These are phyloP conservation scores for Melastoma candidum DNA, from an alignment of 441 rosid species.

Conservation along the genomic window DNA sequence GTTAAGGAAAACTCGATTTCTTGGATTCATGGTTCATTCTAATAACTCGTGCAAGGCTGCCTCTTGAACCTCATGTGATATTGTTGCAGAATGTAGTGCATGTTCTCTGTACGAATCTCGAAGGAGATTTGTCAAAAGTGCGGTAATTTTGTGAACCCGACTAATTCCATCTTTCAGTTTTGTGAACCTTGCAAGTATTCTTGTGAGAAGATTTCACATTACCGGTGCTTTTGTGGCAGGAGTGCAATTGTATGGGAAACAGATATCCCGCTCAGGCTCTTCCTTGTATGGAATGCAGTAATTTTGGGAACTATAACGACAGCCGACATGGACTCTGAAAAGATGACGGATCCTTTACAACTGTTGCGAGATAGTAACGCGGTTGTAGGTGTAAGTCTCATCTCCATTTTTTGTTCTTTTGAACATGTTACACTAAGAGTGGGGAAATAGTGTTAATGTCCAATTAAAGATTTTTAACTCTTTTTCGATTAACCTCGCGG, in stretches of 20 bases:
- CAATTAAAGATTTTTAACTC: too few relatives aligned
- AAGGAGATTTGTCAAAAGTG: slow-evolving; percentile 92
- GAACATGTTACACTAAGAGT: too few relatives aligned
- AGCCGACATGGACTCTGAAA: slow-evolving; percentile 29
- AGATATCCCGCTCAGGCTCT: slow-evolving; percentile 76
- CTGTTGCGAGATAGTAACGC: slow-evolving; percentile 57
- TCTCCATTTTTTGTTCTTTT: background rate
- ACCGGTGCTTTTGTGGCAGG: slow-evolving; percentile 26
- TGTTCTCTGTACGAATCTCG: slow-evolving; percentile 85
- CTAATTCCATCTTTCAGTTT: too few relatives aligned
- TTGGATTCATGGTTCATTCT: slow-evolving; percentile 7
- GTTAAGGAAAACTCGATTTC: slow-evolving; percentile 28
- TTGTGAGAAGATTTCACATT: background rate
- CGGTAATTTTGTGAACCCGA: slow-evolving; percentile 34
- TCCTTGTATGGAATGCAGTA: slow-evolving; percentile 87
- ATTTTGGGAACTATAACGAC: slow-evolving; percentile 67
- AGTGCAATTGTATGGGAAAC: slow-evolving; percentile 78
- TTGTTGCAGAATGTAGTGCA: slow-evolving; percentile 80
- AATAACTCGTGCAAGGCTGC: background rate
- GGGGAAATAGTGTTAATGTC: too few relatives aligned
- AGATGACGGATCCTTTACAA: slow-evolving; percentile 64
- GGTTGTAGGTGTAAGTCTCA: slow-evolving; percentile 60
- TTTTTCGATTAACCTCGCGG: too few relatives aligned
- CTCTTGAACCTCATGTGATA: slow-evolving; percentile 5
- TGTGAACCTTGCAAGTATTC: too few relatives aligned